Base-by-base conservation (phyloP, 169 alveolate species). In the Plasmodium relictum region DNA sequence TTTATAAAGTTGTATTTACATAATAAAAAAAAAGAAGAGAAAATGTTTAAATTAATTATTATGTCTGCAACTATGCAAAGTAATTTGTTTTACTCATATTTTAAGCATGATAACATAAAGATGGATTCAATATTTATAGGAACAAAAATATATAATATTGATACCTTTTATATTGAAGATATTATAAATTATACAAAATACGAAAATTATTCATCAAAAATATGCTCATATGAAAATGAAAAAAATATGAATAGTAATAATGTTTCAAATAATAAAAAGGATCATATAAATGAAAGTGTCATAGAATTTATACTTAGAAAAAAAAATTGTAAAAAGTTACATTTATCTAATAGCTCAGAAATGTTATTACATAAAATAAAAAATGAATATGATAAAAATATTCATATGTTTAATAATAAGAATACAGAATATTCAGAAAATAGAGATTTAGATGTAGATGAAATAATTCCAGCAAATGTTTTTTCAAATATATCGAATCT, bases 1-100 rank as follows among this genome's bases (percentile, higher is more conserved):
- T 74, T 74, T 45, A 59, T 74, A 20, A 74, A 74, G 61, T 48
- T 74, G 10, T 74, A 74, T 50, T 37, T 74, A 8, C 88, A 74
- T 66, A 74, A 48, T 12, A 74, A 48, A 48, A 39, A 48, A 41
- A 74, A 74, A 14, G 73, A 74, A 1, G 88, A 74, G 9, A 1
- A 18, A 22, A 59, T 74, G 73, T 63, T 97, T n/a, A 95, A 95
- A 83, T 71, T 97, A 37, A 91, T 97, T 18, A 92, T 97, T 20
- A 96, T 96, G 97, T 93, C 97, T 26, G 98, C 98, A 5, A 97
- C 98, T 12, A 88, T 96, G 85, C 97, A 96, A 52, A 92, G 96
- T n/a, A 74, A 95, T 31, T 90, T 92, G 63, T 96, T 94, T 88
- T 89, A 94, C 61, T 66, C 89, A 3, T 96, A 95, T 89, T 97